Conservation (phyloP, 208 protist genomes). For the Trypanosoma platydactyli region DNA sequence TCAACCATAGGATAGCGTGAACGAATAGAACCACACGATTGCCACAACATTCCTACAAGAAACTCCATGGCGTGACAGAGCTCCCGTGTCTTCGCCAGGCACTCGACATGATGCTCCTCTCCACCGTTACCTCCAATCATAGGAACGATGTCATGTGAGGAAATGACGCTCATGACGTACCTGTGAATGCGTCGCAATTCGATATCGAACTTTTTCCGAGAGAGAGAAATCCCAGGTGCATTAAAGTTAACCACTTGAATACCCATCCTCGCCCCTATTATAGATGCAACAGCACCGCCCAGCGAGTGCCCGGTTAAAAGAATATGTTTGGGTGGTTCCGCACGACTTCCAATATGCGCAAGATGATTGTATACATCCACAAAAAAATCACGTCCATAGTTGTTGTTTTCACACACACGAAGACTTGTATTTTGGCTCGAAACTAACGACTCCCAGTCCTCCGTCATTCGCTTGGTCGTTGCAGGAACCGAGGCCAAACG, state of each 20-base stretch:
- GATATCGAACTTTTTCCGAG: slow-evolving; percentile 56
- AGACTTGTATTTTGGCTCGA: slow-evolving; percentile 41
- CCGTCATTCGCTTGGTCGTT: not conserved
- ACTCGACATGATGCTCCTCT: slow-evolving; percentile 77
- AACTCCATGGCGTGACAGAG: slow-evolving; percentile 84
- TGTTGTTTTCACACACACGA: slow-evolving; percentile 68
- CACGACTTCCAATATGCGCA: slow-evolving; percentile 39
- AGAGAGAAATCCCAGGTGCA: slow-evolving; percentile 61
- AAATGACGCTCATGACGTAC: slow-evolving; percentile 56
- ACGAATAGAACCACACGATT: slow-evolving; percentile 64
- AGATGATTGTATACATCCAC: slow-evolving; percentile 77
- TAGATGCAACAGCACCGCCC: slow-evolving; percentile 65
- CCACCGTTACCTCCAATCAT: slow-evolving; percentile 60
- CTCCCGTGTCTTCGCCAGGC: slow-evolving; percentile 59
- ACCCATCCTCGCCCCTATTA: slow-evolving; percentile 62
- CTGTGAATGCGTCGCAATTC: slow-evolving; percentile 45
- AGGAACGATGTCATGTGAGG: slow-evolving; percentile 77
- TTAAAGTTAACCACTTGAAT: slow-evolving; percentile 74
- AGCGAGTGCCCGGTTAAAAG: slow-evolving; percentile 83
- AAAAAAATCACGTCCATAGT: slow-evolving; percentile 78
- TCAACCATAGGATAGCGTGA: slow-evolving; percentile 45
- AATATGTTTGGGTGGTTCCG: slow-evolving; percentile 37
- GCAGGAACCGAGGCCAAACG: slow-evolving; percentile 53
- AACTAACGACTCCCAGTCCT: slow-evolving; percentile 39
- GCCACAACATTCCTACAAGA: slow-evolving; percentile 72